Base-by-base conservation (phyloP, 1,139 yeast genomes). In the Blastobotrys persicus region DNA sequence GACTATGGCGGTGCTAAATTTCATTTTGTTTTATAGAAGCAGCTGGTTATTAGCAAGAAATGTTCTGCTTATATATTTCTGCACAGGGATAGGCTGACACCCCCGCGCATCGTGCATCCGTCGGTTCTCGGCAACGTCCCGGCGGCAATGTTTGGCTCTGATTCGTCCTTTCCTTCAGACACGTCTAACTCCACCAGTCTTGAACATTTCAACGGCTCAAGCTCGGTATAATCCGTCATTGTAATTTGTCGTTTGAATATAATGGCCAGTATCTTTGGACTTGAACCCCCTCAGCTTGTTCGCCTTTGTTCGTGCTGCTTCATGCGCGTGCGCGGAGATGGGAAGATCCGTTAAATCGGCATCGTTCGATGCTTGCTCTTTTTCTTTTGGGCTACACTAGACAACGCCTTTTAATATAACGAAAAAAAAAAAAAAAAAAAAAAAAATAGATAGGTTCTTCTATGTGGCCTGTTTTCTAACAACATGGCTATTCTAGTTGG, bases 11-110 rank as follows among this genome's bases (percentile, higher is more conserved):
- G 52, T 46, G 18, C 20, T 11, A 17, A 16, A 37, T 16, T 45
- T 49, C 52, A 49, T 49, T 7, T 17, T 40, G 19, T 31, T 32
- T 13, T 28, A n/a, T n/a, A n/a, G n/a, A n/a, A n/a, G n/a, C n/a
- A n/a, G n/a, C n/a, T n/a, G n/a, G 9, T 23, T 23, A 6, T 23
- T 23, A 23, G 9, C 9, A 6, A 23, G 28, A 23, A 9, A 23
- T 23, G 28, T 9, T 9, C 28, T 23, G 28, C 28, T 23, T 23
- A 23, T 23, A 23, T 23, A 23, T 23, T 23, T 23, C 28, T 23
- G 28, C 28, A 23, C 5, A 5, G 28, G 28, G 28, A 23, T 23
- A 23, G 9, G 28, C 28, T 23, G 28, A 5, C n/a, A n/a, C 28
- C 28, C 28, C 28, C 28, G 28, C 28, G 28, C 28, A 23, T 23